These are phyloP conservation scores for Colletotrichum endophyticum DNA, from an alignment of 2,329 filamentous ascomycete genomes.

Conservation along the genomic window DNA sequence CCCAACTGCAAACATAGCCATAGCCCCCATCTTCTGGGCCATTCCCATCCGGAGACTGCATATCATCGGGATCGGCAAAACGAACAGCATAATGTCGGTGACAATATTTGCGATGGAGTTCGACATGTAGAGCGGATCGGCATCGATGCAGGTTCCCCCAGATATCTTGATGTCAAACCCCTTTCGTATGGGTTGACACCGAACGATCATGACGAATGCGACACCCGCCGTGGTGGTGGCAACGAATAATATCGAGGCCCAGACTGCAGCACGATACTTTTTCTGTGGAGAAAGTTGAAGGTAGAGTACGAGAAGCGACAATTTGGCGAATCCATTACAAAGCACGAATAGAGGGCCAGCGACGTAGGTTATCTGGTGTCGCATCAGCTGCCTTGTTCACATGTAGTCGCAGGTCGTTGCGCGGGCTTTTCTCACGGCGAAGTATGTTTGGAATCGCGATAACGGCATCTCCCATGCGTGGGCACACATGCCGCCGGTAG, in stretches of 20 bases:
- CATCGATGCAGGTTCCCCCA: constrained; percentile 46
- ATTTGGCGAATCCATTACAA: constrained; percentile 38
- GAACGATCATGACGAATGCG: constrained; percentile 38
- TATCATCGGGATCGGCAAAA: constrained; percentile 51
- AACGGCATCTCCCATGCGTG: constrained; percentile 25
- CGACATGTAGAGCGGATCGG: constrained; percentile 51
- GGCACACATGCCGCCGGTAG: neutral
- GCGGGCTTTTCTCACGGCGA: constrained; percentile 7
- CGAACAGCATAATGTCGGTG: constrained; percentile 52
- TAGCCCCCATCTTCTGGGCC: constrained; percentile 50
- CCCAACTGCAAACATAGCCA: constrained; percentile 49
- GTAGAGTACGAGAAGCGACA: constrained; percentile 43
- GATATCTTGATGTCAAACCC: constrained; percentile 33
- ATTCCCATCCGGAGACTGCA: constrained; percentile 46
- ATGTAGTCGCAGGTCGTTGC: neutral
- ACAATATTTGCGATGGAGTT: constrained; percentile 52
- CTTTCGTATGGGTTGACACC: constrained; percentile 37
- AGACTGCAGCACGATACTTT: constrained; percentile 35
- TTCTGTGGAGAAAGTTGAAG: constrained; percentile 37
- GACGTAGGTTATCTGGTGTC: constrained; percentile 22
- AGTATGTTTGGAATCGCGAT: constrained; percentile 5
- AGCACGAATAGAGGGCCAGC: constrained; percentile 35
- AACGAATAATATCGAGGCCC: constrained; percentile 26
- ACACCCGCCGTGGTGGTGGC: constrained; percentile 35
- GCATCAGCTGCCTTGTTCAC: neutral